Conservation (phyloP, 768 basidiomycete species). For the Amanita thiersii region DNA sequence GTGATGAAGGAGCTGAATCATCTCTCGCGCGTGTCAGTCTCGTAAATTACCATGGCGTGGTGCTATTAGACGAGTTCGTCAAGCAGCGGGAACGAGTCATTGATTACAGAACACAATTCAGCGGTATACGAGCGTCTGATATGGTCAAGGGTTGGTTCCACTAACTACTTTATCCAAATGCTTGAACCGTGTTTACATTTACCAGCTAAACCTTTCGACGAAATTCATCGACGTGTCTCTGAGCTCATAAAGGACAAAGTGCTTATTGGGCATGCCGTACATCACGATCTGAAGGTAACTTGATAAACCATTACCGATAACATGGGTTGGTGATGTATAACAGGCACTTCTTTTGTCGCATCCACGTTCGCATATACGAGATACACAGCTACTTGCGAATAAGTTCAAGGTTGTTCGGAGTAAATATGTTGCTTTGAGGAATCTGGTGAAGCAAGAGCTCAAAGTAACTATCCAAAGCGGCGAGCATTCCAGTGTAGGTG, state of each 20-base stretch:
- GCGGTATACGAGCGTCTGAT: conserved; percentile 73
- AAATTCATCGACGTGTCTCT: conserved; percentile 73
- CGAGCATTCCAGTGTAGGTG: conserved; percentile 83
- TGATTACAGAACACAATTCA: conserved; percentile 88
- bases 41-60: conserved; percentile 81
- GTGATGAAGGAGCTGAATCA: conserved; percentile 72
- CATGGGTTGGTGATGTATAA: conserved; percentile 3
- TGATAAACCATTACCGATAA: conserved; percentile 9
- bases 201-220: conserved; percentile 67
- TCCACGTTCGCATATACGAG: conserved; percentile 52
- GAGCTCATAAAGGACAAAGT: conserved; percentile 70
- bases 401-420: conserved; percentile 55
- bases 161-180: neutral
- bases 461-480: conserved; percentile 77
- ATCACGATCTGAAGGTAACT: conserved; percentile 91
- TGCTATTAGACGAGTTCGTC: conserved; percentile 81
- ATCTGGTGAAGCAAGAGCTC: conserved; percentile 73
- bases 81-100: conserved; percentile 80
- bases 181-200: neutral
- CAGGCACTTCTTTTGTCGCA: conserved; percentile 69
- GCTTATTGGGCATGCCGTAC: conserved; percentile 84
- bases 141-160: conserved; percentile 50
- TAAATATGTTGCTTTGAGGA: conserved; percentile 67
- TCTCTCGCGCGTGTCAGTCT: conserved; percentile 83
- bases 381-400: conserved; percentile 58